Conservation (phyloP, 495 filamentous ascomycete species). For the Venustampulla echinocandica region DNA sequence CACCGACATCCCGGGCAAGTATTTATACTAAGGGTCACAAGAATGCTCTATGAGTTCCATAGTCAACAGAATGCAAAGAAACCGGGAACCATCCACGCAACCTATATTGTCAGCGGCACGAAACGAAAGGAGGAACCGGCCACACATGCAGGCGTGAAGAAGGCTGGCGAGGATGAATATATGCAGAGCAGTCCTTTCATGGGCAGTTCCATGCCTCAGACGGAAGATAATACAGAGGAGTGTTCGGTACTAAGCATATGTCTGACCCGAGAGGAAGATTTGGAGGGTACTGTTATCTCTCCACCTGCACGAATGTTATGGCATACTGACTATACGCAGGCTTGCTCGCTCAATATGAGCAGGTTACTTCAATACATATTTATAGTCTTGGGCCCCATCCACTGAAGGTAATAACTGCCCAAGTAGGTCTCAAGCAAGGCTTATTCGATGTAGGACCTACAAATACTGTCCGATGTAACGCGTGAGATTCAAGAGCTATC, state of each 20-base stretch:
- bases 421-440: not conserved
- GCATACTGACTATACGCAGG: too few relatives aligned
- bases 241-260: conserved; percentile 49
- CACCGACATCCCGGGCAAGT: too few relatives aligned
- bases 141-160: conserved; percentile 26
- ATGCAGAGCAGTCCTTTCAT: conserved; percentile 65
- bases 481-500: conserved; percentile 47
- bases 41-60: conserved; percentile 90
- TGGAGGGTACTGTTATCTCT: conserved; percentile 57
- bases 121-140: conserved; percentile 24
- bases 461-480: conserved; percentile 60
- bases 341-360: conserved; percentile 55
- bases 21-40: conserved; percentile 26
- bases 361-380: conserved; percentile 69
- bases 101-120: conserved; percentile 71
- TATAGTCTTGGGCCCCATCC: conserved; percentile 73
- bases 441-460: conserved; percentile 47
- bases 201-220: conserved; percentile 34
- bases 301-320: too few relatives aligned
- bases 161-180: conserved; percentile 56
- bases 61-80: conserved; percentile 67
- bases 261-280: conserved; percentile 70
- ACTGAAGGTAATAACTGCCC: conserved; percentile 42
- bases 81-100: conserved; percentile 69
- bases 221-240: conserved; percentile 22